These are phyloP conservation scores for Aspergillus leporis DNA, from an alignment of 495 filamentous ascomycete genomes.

Conservation along the genomic window DNA sequence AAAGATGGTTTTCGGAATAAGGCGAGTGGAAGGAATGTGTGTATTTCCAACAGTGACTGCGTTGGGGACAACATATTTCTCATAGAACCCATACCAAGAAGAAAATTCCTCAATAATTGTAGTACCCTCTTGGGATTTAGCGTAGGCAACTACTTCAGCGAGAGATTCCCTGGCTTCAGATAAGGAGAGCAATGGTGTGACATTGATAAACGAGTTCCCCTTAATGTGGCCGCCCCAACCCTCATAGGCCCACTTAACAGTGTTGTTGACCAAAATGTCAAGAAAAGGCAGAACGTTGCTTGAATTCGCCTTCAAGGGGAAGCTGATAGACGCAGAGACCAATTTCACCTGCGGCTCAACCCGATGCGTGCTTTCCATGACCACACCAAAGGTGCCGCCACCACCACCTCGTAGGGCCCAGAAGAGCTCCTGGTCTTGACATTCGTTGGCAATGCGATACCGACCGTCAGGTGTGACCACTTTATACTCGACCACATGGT, in stretches of 20 bases:
- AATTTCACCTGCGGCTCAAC: constrained; percentile 34
- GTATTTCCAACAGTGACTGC: constrained; percentile 30
- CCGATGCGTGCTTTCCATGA: constrained; percentile 45
- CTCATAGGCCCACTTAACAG: constrained; percentile 43
- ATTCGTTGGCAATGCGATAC: constrained; percentile 40
- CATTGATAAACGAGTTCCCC: constrained; percentile 37
- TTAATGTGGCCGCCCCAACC: constrained; percentile 51
- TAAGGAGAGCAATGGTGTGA: constrained; percentile 36
- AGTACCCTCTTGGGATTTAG: constrained; percentile 28
- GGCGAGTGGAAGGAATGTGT: constrained; percentile 35
- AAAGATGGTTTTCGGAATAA: constrained; percentile 36
- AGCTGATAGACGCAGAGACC: constrained; percentile 33
- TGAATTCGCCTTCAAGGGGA: constrained; percentile 30
- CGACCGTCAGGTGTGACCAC: constrained; percentile 47
- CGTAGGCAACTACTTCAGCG: constrained; percentile 28
- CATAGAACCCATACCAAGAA: constrained; percentile 33
- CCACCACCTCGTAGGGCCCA: constrained; percentile 58
- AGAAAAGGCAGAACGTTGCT: constrained; percentile 31
- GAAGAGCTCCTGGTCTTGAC: constrained; percentile 48
- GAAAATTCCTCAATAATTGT: constrained; percentile 32
- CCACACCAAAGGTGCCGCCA: constrained; percentile 55
- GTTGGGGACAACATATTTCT: constrained; percentile 34
- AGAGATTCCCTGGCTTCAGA: constrained; percentile 33
- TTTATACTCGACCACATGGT: constrained; percentile 46
- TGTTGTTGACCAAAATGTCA: constrained; percentile 40